Evolutionary conservation across 768 basidiomycete genomes (phyloP), one percentile per base, ranked within the genome.

Genomic region (Lactarius trivialis): DNA sequence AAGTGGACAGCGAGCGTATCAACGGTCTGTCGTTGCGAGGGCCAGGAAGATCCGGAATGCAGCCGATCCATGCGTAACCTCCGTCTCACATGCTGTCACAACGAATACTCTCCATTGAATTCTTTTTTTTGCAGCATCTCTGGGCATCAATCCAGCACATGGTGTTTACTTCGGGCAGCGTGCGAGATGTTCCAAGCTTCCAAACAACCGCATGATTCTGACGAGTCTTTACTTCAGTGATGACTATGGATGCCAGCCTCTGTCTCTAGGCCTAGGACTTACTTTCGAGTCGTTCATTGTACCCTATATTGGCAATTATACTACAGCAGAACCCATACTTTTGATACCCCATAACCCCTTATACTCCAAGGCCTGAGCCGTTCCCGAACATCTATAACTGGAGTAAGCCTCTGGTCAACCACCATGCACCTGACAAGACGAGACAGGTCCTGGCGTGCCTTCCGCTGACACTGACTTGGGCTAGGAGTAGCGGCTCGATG

Each of bases 91-190:
- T n/a, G 11, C 21, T 26, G 30, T 32, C 21, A 21, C 33, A 11
- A 19, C 12, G 14, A 11, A 49, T 9, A 36, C 36, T 39, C 3
- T 17, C 19, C n/a, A 43, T 21, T 34, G n/a, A 49, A n/a, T 34
- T 26, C 21, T 28, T 5, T 53, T 53, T 53, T 26, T 30, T 17
- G 19, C 50, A 81, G 81, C 74, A 19, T 79, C 80, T 14, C 79
- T 73, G 15, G 80, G 80, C 33, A 77, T 79, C 60, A 81, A 80
- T 60, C 71, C 71, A 5, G 74, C 77, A n/a, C 81, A 82, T 55
- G 63, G 74, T 51, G 52, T 76, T 15, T 81, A 82, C 65, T 81
- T 82, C 63, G 73, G 68, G 11, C 78, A 80, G 70, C 70, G 80
- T 81, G 60, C 19, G 60, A 24, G 19, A n/a, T 21, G n/a, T 49